phyloP scores from a whole-genome alignment of 768 basidiomycete species.

The Jaapia argillacea region DNA sequence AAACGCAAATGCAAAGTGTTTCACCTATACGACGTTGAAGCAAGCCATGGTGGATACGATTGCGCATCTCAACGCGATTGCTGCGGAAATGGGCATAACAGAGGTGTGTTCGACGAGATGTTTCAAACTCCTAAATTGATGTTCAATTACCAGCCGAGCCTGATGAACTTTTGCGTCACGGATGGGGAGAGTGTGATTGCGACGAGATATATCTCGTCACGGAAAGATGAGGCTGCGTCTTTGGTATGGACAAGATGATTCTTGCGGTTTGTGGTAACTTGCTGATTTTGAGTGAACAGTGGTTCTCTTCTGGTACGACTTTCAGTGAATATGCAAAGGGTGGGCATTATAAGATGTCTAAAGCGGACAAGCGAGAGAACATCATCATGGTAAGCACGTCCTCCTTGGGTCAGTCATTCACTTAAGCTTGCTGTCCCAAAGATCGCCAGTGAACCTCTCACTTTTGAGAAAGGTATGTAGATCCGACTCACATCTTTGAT shows the following conservation, averaged over 20 bases:
- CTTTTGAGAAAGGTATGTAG: conserved; percentile 79
- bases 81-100: conserved; percentile 59
- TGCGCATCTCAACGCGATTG: conserved; percentile 62
- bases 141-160: conserved; percentile 47
- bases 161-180: conserved; percentile 95
- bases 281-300: conserved; percentile 32
- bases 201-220: conserved; percentile 90
- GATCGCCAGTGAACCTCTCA: conserved; percentile 90
- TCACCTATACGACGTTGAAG: conserved; percentile 62
- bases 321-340: conserved; percentile 87
- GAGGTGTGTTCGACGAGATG: conserved; percentile 39
- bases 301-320: conserved; percentile 92
- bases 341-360: conserved; percentile 91
- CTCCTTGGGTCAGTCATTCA: too few relatives aligned
- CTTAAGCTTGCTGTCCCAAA: conserved; percentile 13
- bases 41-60: conserved; percentile 89
- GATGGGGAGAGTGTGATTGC: conserved; percentile 92
- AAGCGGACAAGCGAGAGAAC: conserved; percentile 90
- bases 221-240: conserved; percentile 86
- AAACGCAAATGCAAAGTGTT: conserved; percentile 65
- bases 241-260: conserved; percentile 52
- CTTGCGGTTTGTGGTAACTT: neutral
- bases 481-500: conserved; percentile 3
- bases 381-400: conserved; percentile 74
- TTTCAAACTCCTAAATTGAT: neutral